Conservation (phyloP, 352 stramenopile genomes). For the Elongisporangium prolatum region DNA sequence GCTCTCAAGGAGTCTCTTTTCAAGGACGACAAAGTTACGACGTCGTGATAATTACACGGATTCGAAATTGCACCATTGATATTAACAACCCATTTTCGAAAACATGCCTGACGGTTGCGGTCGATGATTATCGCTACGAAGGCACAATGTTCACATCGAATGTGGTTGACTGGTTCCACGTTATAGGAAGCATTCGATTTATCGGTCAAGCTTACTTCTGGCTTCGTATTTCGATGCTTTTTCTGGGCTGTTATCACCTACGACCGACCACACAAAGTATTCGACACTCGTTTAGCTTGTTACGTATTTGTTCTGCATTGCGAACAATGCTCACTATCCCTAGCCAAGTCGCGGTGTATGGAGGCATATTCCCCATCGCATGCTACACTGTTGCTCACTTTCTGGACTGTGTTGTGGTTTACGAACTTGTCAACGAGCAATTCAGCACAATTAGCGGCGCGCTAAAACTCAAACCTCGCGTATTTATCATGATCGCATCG, state of each 20-base stretch:
- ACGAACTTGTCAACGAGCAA: background rate
- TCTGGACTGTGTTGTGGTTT: background rate
- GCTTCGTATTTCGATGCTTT: background rate
- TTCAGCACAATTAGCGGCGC: background rate
- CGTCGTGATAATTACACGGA: background rate
- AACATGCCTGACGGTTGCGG: background rate
- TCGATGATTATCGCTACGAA: background rate
- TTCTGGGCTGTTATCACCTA: background rate
- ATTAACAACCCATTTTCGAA: no score
- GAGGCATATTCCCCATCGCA: background rate
- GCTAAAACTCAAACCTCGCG: background rate
- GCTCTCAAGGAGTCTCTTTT: conserved; percentile 1
- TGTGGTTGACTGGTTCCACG: background rate
- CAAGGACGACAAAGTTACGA: conserved; percentile 2
- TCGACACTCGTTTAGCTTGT: no score
- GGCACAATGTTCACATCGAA: background rate
- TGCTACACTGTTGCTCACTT: background rate
- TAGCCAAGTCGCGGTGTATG: background rate
- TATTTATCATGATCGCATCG: background rate
- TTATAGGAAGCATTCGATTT: background rate
- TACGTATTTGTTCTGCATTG: background rate
- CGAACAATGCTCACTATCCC: background rate
- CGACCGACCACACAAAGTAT: no score
- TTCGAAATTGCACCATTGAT: background rate
- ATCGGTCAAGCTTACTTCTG: background rate